phyloP scores from a whole-genome alignment of 371 early-diverging fungal genomes.

The Saksenaea vasiformis region DNA sequence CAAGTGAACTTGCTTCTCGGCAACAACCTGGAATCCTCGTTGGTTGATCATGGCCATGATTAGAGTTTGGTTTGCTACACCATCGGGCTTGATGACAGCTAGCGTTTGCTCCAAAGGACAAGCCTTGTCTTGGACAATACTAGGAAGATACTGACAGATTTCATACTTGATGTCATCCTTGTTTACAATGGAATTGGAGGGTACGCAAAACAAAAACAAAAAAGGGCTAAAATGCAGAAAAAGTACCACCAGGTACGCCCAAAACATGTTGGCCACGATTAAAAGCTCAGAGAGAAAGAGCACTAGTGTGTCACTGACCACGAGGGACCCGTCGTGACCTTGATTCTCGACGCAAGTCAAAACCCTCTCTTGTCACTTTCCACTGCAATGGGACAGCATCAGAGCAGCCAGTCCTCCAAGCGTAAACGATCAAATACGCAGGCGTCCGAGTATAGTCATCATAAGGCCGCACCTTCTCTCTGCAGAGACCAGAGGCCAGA shows the following conservation, averaged over 20 bases:
- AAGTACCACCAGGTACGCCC: not conserved
- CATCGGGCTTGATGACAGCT: slow-evolving; percentile 32
- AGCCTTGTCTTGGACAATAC: not conserved
- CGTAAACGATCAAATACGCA: slow-evolving; percentile 1
- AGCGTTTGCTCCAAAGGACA: slow-evolving; percentile 14
- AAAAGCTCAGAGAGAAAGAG: not conserved
- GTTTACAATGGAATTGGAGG: not conserved
- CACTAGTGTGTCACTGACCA: not conserved
- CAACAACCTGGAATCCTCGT: slow-evolving; percentile 17
- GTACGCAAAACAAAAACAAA: not conserved
- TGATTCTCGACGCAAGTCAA: not conserved
- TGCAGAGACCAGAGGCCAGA: not conserved
- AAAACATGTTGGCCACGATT: not conserved
- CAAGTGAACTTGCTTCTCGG: slow-evolving; percentile 8
- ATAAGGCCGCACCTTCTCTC: not conserved
- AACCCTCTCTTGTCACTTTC: not conserved
- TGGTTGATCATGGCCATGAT: slow-evolving; percentile 12
- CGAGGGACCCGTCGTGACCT: not conserved
- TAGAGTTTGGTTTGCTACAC: slow-evolving; percentile 15
- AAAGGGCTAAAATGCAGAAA: slow-evolving; percentile 1
- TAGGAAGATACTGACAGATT: not conserved
- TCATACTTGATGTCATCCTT: slow-evolving; percentile 1
- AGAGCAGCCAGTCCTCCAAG: slow-evolving; percentile 4
- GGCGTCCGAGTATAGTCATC: not conserved
- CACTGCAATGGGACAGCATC: slow-evolving; percentile 7